A percentile compares a stretch with the other conserved stretches of the same genome.
phyloP scores from a whole-genome alignment of 371 early-diverging fungal genomes.

The Mortierella sp. region DNA sequence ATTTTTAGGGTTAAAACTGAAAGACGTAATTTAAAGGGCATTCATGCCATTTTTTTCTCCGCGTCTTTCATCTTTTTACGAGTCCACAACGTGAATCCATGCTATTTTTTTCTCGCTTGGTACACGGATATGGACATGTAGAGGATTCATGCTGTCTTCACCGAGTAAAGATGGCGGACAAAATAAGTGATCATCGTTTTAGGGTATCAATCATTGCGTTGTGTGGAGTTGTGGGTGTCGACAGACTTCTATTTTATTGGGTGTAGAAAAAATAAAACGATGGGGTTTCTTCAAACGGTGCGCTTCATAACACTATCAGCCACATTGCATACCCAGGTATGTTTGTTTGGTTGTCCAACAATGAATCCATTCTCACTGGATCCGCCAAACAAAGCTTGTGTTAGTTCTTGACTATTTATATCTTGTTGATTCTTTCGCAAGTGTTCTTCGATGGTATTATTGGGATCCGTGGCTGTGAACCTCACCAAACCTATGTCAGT shows the following conservation, averaged over 20 bases:
- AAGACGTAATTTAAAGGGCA: constrained; percentile 7
- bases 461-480: constrained; percentile 54
- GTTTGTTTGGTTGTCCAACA: constrained; percentile 54
- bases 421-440: constrained; percentile 53
- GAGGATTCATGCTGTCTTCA: too few relatives aligned
- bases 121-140: too few relatives aligned
- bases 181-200: too few relatives aligned
- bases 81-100: constrained; percentile 2
- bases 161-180: too few relatives aligned
- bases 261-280: too few relatives aligned
- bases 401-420: constrained; percentile 23
- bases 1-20: background rate
- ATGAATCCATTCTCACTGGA: constrained; percentile 70
- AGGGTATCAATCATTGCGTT: too few relatives aligned
- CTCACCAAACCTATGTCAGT: constrained; percentile 2
- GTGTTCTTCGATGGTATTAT: constrained; percentile 36
- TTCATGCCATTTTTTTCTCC: constrained; percentile 11
- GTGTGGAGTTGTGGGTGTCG: too few relatives aligned
- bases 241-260: too few relatives aligned
- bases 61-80: background rate
- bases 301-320: constrained; percentile 28
- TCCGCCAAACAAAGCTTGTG: constrained; percentile 62
- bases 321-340: constrained; percentile 48
- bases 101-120: background rate
- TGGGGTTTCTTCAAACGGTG: background rate